phyloP scores from a whole-genome alignment of 2,329 filamentous ascomycete species.

The Aureobasidium melanogenum region DNA sequence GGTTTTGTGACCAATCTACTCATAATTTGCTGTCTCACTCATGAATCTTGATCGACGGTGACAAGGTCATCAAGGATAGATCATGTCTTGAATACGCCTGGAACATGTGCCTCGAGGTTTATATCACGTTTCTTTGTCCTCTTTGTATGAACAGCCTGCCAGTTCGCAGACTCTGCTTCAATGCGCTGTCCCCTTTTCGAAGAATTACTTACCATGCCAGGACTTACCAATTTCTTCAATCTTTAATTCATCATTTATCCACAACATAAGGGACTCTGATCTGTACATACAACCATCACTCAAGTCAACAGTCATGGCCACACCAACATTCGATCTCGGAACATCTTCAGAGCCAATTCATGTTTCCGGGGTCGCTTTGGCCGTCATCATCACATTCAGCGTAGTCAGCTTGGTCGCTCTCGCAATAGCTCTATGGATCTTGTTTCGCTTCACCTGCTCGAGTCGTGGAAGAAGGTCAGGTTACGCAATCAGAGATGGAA shows the following conservation, averaged over 20 bases:
- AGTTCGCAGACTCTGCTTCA: not conserved
- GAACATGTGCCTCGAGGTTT: not conserved
- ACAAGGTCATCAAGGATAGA: not conserved
- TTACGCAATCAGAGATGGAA: not conserved
- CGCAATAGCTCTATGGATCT: conserved; percentile 8
- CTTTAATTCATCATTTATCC: not conserved
- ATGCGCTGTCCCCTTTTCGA: not conserved
- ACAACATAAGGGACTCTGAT: not conserved
- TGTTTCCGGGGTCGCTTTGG: conserved; percentile 11
- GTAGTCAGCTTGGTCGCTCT: conserved; percentile 11
- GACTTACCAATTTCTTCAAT: not conserved
- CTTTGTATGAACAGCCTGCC: not conserved
- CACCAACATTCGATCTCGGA: not conserved
- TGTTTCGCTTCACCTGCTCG: conserved; percentile 13
- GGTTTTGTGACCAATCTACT: not conserved
- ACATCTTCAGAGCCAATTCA: conserved; percentile 1
- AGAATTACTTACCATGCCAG: not conserved
- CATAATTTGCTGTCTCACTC: not conserved
- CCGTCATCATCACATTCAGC: conserved; percentile 10
- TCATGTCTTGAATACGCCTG: not conserved
- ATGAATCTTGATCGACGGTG: not conserved
- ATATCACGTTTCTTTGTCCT: not conserved
- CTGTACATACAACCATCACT: not conserved
- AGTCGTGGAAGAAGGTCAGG: conserved; percentile 8
- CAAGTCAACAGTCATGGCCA: not conserved